phyloP scores from a whole-genome alignment of 2,329 filamentous ascomycete genomes.

The Alternaria sp. region DNA sequence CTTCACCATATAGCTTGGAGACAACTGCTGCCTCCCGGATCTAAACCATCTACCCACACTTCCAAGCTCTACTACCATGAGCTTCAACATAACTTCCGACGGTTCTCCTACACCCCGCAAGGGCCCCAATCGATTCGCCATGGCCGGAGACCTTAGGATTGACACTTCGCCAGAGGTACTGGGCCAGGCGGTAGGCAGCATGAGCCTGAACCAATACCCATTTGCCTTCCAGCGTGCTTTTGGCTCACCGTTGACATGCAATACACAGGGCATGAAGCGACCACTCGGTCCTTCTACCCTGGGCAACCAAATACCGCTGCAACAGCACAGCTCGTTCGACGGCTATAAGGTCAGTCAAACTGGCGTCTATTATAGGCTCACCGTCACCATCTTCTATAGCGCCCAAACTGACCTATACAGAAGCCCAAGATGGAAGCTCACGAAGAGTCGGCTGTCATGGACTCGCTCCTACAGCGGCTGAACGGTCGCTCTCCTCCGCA shows the following conservation, averaged over 20 bases:
- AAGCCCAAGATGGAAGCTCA: conserved; percentile 59
- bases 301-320: conserved; percentile 38
- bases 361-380: not conserved
- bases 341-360: conserved; percentile 44
- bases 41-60: conserved; percentile 42
- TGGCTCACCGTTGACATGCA: conserved; percentile 46
- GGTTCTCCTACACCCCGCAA: conserved; percentile 55
- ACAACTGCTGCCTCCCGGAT: conserved; percentile 40
- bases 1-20: conserved; percentile 9
- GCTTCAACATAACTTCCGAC: conserved; percentile 52
- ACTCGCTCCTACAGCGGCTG: conserved; percentile 76
- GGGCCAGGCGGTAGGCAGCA: conserved; percentile 46
- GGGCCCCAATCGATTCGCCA: conserved; percentile 37
- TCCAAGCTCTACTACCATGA: conserved; percentile 40
- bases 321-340: conserved; percentile 32
- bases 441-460: conserved; percentile 51
- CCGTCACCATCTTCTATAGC: not conserved
- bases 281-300: conserved; percentile 51
- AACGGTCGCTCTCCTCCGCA: conserved; percentile 61
- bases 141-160: conserved; percentile 43
- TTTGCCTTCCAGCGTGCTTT: conserved; percentile 28
- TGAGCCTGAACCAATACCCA: conserved; percentile 33
- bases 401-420: conserved; percentile 50
- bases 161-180: conserved; percentile 49
- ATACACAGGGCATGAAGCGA: conserved; percentile 50